Evolutionary conservation across 208 protist genomes (phyloP).

Genomic region (Crithidia bombi): DNA sequence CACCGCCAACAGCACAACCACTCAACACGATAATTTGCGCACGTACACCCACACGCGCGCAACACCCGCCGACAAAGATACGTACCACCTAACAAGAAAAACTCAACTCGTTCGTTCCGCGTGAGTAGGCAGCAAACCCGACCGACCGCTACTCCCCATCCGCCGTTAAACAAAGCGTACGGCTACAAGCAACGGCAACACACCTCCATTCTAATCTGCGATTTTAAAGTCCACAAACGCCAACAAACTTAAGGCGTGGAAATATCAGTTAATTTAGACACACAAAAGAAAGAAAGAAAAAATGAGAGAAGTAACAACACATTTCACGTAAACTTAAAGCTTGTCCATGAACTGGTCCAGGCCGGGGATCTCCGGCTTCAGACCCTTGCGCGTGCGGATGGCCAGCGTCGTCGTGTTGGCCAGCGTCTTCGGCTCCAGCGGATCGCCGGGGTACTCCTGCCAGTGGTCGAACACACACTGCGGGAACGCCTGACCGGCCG

Average conservation of each 20-base stretch:
- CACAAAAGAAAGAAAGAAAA: conserved; percentile 1
- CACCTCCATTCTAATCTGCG: too few relatives aligned
- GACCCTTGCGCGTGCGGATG: conserved; percentile 97
- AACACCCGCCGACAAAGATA: too few relatives aligned
- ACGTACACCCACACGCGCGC: too few relatives aligned
- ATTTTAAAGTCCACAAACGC: neutral
- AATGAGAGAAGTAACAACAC: conserved; percentile 26
- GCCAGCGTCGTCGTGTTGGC: conserved; percentile 73
- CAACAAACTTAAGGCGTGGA: neutral
- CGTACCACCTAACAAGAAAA: too few relatives aligned
- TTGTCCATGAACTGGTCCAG: conserved; percentile 96
- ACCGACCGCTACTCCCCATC: too few relatives aligned
- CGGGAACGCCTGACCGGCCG: conserved; percentile 94
- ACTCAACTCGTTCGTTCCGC: too few relatives aligned
- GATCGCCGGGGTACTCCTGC: conserved; percentile 89
- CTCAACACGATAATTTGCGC: too few relatives aligned
- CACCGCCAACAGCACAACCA: too few relatives aligned
- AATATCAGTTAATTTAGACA: neutral
- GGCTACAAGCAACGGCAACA: too few relatives aligned
- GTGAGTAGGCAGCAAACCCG: too few relatives aligned
- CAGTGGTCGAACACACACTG: conserved; percentile 99
- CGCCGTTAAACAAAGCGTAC: too few relatives aligned
- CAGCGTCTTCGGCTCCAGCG: conserved; percentile 72
- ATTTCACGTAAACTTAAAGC: conserved; percentile 80
- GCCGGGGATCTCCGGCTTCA: conserved; percentile 93